Evolutionary conservation across 768 basidiomycete species (phyloP).

Genomic region (Naganishia onofrii): DNA sequence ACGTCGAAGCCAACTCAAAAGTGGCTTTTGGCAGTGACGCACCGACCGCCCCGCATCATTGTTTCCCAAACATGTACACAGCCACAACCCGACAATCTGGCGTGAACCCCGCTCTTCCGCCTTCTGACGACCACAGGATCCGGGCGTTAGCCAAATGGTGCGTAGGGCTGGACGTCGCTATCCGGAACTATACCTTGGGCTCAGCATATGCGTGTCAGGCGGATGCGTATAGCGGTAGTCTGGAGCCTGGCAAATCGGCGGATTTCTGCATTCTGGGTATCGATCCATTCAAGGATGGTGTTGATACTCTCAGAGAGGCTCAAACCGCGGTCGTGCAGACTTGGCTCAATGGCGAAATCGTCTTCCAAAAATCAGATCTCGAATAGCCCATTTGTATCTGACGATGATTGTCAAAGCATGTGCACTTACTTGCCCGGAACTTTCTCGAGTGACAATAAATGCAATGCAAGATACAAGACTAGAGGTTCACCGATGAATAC

Average conservation of each 20-base stretch:
- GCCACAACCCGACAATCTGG: constrained; percentile 34
- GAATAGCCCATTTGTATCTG: too few species aligned
- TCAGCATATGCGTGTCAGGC: not conserved
- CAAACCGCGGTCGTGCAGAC: constrained; percentile 32
- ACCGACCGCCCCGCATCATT: constrained; percentile 34
- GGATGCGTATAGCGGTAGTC: not conserved
- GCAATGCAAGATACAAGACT: too few species aligned
- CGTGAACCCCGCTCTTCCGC: constrained; percentile 22
- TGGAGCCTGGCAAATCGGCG: constrained; percentile 11
- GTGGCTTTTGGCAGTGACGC: constrained; percentile 36
- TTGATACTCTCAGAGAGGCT: constrained; percentile 29
- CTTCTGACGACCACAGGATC: not conserved
- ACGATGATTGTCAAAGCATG: too few species aligned
- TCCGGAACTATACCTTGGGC: not conserved
- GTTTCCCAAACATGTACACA: constrained; percentile 34
- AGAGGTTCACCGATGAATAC: not conserved
- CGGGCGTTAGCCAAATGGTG: not conserved
- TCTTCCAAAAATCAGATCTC: not conserved
- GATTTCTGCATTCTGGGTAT: constrained; percentile 34
- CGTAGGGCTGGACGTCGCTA: constrained; percentile 9
- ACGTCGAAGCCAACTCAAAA: constrained; percentile 17
- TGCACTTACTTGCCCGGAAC: too few species aligned
- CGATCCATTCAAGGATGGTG: constrained; percentile 34
- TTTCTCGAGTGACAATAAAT: too few species aligned
- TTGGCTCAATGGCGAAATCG: constrained; percentile 29